Conservation (phyloP, 352 stramenopile species). For the Pythium dissimile region DNA sequence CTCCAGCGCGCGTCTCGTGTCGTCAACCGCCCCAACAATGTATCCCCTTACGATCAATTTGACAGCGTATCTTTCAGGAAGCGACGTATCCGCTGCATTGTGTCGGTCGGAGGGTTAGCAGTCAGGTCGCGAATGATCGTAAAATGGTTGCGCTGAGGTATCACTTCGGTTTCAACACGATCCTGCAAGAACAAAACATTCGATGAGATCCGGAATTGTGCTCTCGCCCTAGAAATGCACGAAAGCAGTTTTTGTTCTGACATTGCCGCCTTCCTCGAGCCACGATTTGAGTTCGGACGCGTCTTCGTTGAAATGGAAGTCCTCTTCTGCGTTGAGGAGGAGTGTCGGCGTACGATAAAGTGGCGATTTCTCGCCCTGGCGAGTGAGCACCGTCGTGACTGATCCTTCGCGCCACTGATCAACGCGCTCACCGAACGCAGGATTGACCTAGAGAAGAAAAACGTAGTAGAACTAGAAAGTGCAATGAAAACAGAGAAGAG, state of each 20-base stretch:
- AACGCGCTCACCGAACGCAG: slow-evolving; percentile 64
- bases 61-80: slow-evolving; percentile 44
- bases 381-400: slow-evolving; percentile 39
- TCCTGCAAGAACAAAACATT: slow-evolving; percentile 20
- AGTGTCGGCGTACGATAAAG: slow-evolving; percentile 48
- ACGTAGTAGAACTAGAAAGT: background rate
- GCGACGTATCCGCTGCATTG: slow-evolving; percentile 42
- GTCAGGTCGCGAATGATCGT: slow-evolving; percentile 65
- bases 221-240: background rate
- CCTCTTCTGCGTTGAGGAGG: slow-evolving; percentile 64
- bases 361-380: slow-evolving; percentile 37
- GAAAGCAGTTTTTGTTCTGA: too few species aligned
- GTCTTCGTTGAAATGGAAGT: slow-evolving; percentile 83
- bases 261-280: slow-evolving; percentile 52
- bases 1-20: too few species aligned
- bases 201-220: background rate
- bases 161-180: slow-evolving; percentile 36
- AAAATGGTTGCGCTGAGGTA: slow-evolving; percentile 68
- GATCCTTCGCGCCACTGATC: slow-evolving; percentile 74
- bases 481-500: background rate
- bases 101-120: slow-evolving; percentile 23
- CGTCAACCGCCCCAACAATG: background rate
- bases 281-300: slow-evolving; percentile 56
- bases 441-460: slow-evolving; percentile 28
- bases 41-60: too few species aligned